Evolutionary conservation across 2,329 filamentous ascomycete species (phyloP).

Genomic region (Colletotrichum paranaense): DNA sequence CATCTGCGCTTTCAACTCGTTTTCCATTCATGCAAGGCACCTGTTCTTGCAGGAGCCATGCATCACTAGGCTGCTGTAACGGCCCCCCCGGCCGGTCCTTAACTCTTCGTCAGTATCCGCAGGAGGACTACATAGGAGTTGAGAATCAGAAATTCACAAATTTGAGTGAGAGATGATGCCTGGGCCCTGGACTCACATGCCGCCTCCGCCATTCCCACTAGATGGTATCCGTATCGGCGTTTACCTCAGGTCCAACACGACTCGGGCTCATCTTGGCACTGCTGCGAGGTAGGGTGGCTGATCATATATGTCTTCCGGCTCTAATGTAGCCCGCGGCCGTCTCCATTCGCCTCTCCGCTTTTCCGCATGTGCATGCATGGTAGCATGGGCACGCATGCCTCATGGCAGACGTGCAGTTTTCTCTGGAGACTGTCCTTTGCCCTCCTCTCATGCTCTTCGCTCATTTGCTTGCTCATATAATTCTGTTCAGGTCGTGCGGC

Average conservation of each 20-base stretch:
- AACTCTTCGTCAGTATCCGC: background rate
- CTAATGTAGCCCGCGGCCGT: background rate
- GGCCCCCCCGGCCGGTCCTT: background rate
- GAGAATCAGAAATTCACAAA: background rate
- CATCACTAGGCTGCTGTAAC: background rate
- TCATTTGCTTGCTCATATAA: background rate
- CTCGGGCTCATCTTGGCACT: background rate
- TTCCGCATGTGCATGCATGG: background rate
- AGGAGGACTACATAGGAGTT: background rate
- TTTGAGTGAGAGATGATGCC: background rate
- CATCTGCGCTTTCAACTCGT: background rate
- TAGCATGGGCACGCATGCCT: background rate
- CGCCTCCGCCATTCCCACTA: background rate
- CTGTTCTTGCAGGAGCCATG: background rate
- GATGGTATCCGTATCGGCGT: background rate
- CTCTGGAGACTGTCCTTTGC: no score
- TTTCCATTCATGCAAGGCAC: conserved; percentile 15
- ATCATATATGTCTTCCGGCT: background rate
- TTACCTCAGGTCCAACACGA: background rate
- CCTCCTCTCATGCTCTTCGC: background rate
- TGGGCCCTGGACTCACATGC: background rate
- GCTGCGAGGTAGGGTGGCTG: no score
- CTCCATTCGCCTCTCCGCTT: background rate
- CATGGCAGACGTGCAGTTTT: background rate
- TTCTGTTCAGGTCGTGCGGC: background rate